These are phyloP conservation scores for Chlorella variabilis DNA, from an alignment of 163 green algal genomes.

Conservation along the genomic window DNA sequence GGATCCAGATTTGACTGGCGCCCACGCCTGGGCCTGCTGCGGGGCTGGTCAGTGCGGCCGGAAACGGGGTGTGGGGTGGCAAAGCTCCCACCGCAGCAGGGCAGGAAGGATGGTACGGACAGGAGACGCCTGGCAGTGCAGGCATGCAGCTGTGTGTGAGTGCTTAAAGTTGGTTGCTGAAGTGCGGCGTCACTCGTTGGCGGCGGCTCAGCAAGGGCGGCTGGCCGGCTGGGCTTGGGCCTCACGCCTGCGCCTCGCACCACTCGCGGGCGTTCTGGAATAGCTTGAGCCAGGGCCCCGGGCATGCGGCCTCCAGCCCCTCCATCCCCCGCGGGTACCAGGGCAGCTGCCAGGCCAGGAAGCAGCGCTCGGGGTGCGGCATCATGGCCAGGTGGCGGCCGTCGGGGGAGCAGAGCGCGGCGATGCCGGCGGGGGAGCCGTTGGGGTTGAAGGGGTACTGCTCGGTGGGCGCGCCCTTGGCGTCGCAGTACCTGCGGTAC, in stretches of 20 bases:
- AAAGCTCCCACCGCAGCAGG: too few species aligned
- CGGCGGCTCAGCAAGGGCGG: too few species aligned
- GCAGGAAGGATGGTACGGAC: too few species aligned
- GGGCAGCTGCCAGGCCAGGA: constrained; percentile 95
- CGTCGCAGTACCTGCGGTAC: constrained; percentile 82
- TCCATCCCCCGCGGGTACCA: constrained; percentile 65
- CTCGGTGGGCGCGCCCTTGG: constrained; percentile 73
- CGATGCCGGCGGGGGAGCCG: constrained; percentile 93
- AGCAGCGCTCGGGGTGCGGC: constrained; percentile 98
- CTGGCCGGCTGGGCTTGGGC: too few species aligned
- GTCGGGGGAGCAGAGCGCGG: constrained; percentile 89
- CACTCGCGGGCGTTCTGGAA: constrained; percentile 97
- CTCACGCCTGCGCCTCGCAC: constrained; percentile 49
- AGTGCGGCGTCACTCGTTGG: too few species aligned
- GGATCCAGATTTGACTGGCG: too few species aligned
- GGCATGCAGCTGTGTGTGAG: too few species aligned
- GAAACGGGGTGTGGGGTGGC: too few species aligned
- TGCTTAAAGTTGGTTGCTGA: too few species aligned
- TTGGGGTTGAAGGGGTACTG: constrained; percentile 98
- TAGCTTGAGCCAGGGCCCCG: constrained; percentile 94
- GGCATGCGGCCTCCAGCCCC: constrained; percentile 75
- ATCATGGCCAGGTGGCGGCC: constrained; percentile 99
- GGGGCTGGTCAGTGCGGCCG: too few species aligned
- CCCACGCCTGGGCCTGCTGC: too few species aligned
- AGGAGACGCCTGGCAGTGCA: too few species aligned